Base-by-base conservation (phyloP, 1,284 basidiomycete genomes). In the Ganoderma lingzhi region DNA sequence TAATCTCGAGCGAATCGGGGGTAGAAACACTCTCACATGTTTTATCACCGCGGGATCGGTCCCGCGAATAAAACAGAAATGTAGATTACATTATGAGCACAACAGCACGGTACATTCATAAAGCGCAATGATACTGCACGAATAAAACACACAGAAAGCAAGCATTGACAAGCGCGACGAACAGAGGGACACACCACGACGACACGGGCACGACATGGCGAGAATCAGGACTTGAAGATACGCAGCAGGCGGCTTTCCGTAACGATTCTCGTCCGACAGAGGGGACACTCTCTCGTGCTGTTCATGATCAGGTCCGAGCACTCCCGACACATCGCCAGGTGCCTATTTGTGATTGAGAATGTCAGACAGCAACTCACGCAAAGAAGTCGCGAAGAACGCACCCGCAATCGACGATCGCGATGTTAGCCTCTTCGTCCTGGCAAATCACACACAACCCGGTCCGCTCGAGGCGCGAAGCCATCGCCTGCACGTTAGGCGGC, bases 391-490 rank as follows among this genome's bases (percentile, higher is more conserved):
- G 61, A 51, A 48, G 37, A 19, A 86, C 91, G 62, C 78, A 94
- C 92, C 95, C 95, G 87, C 95, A 97, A 80, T 97, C 95, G n/a
- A 96, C 93, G 63, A 96, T 90, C 1, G 94, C 95, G 65, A 97
- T 93, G 72, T 93, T 95, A 0, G 95, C 95, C 74, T 96, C 95
- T 67, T 96, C 93, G 74, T 96, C 95, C 78, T 96, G 94, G 78
- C 95, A 97, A 19, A 96, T 88, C 0, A 96, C 93, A 78, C 95
- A 97, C 2, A 96, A 80, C 0, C 95, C 95, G 15, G 85, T 86
- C 28, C 92, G 86, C 69, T 95, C 93, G 6, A 87, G 78, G 51
- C 78, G 80, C 0, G 82, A 77, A 8, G 80, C 76, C 77, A 78
- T 82, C 62, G 76, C 80, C 67, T 81, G 79, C 44, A 79, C 77